Evolutionary conservation across 2,329 filamentous ascomycete genomes (phyloP), one percentile per base, ranked within the genome.

Genomic region (Karstenula rhodostoma): DNA sequence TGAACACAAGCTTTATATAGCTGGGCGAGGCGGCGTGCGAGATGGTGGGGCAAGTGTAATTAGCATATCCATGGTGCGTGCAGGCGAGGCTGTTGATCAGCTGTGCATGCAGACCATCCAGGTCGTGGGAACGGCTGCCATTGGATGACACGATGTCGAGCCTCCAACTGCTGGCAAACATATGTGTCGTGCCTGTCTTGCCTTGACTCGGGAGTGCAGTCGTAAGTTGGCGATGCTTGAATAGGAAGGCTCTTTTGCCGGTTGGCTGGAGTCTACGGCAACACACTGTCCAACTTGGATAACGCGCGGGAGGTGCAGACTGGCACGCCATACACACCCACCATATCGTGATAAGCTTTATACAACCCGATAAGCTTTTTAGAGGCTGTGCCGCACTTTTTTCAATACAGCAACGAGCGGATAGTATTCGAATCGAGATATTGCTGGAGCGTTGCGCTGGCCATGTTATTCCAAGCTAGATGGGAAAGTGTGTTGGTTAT

Each of bases 221-320:
- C 22, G 42, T 44, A 44, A 17, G 13, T 47, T 25, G 13, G 23
- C 22, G 25, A 27, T 47, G 22, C 44, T 22, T 27, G 44, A 47
- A 47, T 17, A 47, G 44, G 44, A 47, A 47, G 44, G 42, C 23
- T 27, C 10, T 27, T 47, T 47, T 47, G 44, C 44, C 44, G 44
- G 23, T 17, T 13, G 43, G 25, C 44, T 12, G 27, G 44, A 22
- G 3, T 47, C 44, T 17, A 27, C 44, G 44, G 23, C 23, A 47
- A 3, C 13, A 17, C 23, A 47, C 6, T 47, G 44, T 4, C 22
- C 15, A 2, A 23, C 42, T 9, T 19, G 15, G 42, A 44, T 44
- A 44, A 44, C 9, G n/a, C 8, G n/a, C 42, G 42, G 4, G 19
- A 47, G 13, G 22, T 47, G 22, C 44, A 27, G 44, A 29, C 22